These are phyloP conservation scores for Acanthamoeba divionensis DNA, from an alignment of 208 protist genomes.

Conservation along the genomic window DNA sequence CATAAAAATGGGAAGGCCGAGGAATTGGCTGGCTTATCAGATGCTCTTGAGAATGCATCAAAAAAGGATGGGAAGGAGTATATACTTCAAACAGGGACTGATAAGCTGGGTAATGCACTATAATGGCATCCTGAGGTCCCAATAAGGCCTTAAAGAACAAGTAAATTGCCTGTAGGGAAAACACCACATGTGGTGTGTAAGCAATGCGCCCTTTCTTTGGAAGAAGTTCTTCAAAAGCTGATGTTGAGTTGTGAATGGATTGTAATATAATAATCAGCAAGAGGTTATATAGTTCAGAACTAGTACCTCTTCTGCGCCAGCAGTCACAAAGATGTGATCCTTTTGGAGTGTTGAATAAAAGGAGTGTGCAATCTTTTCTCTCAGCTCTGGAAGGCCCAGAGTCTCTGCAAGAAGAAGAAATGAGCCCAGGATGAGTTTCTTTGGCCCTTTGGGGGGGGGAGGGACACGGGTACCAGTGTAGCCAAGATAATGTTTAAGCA, in stretches of 20 bases:
- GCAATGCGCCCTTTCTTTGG: too few relatives aligned
- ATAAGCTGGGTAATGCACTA: conserved; percentile 44
- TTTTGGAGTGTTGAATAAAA: neutral
- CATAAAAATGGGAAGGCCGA: neutral
- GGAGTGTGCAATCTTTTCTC: neutral
- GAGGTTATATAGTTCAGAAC: too few relatives aligned
- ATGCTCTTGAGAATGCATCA: neutral
- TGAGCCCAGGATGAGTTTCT: neutral
- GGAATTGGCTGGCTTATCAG: neutral
- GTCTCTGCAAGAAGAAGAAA: neutral
- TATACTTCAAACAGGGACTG: conserved; percentile 21
- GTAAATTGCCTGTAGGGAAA: too few relatives aligned
- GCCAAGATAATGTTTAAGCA: conserved; percentile 8
- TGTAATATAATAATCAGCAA: too few relatives aligned
- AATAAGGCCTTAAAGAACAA: neutral
- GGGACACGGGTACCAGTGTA: neutral
- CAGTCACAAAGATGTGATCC: conserved; percentile 1
- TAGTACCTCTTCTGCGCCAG: conserved; percentile 14
- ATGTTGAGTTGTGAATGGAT: too few relatives aligned
- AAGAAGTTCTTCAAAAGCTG: too few relatives aligned
- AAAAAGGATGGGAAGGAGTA: neutral
- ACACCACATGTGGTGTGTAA: too few relatives aligned
- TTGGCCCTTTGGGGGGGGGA: neutral
- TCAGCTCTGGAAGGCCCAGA: neutral
- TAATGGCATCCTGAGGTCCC: neutral